These are phyloP conservation scores for Xylariaceae sp. DNA, from an alignment of 2,329 filamentous ascomycete genomes.

Conservation along the genomic window DNA sequence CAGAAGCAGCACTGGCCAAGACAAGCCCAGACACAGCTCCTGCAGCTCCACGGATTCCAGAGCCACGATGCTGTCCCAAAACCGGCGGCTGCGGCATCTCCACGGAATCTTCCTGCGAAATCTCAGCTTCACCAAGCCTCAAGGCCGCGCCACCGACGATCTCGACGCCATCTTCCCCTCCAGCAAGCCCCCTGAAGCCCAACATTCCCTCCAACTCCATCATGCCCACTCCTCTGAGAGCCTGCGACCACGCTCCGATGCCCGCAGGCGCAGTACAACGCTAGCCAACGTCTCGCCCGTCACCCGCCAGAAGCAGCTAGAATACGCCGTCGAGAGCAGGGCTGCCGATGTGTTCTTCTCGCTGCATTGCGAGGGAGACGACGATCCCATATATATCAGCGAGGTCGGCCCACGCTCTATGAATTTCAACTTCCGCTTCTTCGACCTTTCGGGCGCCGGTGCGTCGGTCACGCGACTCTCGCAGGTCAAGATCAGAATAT, in stretches of 20 bases:
- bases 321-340: slow-evolving; percentile 62
- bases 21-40: neutral
- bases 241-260: slow-evolving; percentile 36
- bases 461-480: slow-evolving; percentile 61
- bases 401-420: slow-evolving; percentile 75
- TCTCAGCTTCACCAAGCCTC: slow-evolving; percentile 59
- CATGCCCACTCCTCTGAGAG: slow-evolving; percentile 52
- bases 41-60: neutral
- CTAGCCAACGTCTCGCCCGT: slow-evolving; percentile 43
- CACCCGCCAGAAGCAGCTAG: slow-evolving; percentile 67
- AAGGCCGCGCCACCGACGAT: slow-evolving; percentile 67
- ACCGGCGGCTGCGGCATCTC: slow-evolving; percentile 82
- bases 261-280: slow-evolving; percentile 46
- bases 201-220: slow-evolving; percentile 41
- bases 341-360: slow-evolving; percentile 90
- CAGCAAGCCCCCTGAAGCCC: slow-evolving; percentile 51
- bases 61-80: slow-evolving; percentile 55
- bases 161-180: slow-evolving; percentile 68
- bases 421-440: slow-evolving; percentile 85
- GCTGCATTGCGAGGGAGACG: slow-evolving; percentile 60
- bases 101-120: slow-evolving; percentile 85
- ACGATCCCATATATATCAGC: slow-evolving; percentile 82
- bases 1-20: slow-evolving; percentile 20
- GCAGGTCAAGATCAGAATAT: slow-evolving; percentile 64
- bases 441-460: slow-evolving; percentile 64